Base-by-base conservation (phyloP, 2,329 filamentous ascomycete genomes). In the Diaporthe vexans region DNA sequence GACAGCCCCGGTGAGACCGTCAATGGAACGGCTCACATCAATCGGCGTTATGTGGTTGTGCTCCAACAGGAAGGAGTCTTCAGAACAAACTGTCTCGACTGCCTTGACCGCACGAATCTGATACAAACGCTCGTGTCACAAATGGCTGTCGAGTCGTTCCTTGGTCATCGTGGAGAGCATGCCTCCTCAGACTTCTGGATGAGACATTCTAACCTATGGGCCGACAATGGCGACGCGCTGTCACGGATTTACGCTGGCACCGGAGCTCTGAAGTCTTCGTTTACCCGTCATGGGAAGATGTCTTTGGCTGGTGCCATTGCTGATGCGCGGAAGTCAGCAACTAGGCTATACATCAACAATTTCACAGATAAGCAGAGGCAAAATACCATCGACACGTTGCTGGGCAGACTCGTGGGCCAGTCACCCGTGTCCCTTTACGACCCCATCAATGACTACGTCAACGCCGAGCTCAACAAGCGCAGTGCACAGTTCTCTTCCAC, bases 201-300 rank as follows among this genome's bases (percentile, higher is more conserved):
- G 84, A 89, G 94, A 65, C 97, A 99, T 84, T 95, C 95, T 11
- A 97, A 92, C 75, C 88, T 99, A 1, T 99, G 97, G 97, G 97
- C 97, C 46, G 97, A 99, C 83, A 98, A 98, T 80, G 97, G 97
- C 29, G 97, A 99, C 85, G 93, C 94, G 8, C 84, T 99, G 63
- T 98, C 95, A 17, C 94, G 95, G 80, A 98, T 98, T 35, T 99
- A 99, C 81, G 97, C 97, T 11, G 97, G 97, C 33, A 99, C 97
- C 4, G 97, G 97, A 6, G 97, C 97, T 21, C 86, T 99, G 58
- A 99, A 98, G 82, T 95, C 95, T 3, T 98, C 95, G 0, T 98
- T 98, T 79, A 99, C 97, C 1, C 90, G 97, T 73, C 92, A 94
- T 80, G 97, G 97, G 46, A 98, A 98, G 84, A 98, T 98, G 94